These are phyloP conservation scores for Hylodesmum podocarpum DNA, from an alignment of 306 rosid genomes.

Conservation along the genomic window DNA sequence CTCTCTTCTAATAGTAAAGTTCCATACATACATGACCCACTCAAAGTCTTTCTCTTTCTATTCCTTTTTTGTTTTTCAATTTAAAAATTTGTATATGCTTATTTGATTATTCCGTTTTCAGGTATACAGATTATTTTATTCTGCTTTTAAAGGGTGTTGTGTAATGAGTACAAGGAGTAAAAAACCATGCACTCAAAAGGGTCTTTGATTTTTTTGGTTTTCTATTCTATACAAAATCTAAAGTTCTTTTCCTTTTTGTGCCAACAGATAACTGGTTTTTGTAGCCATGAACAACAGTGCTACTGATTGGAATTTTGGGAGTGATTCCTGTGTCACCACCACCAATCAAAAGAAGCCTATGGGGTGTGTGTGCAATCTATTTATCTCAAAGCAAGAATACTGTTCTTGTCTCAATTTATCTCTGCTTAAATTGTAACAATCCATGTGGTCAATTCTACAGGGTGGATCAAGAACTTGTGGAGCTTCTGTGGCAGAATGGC, in stretches of 20 bases:
- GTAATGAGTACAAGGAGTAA: background rate
- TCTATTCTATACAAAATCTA: constrained; percentile 9
- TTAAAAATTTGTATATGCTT: background rate
- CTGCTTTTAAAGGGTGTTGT: background rate
- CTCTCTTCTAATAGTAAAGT: constrained; percentile 34
- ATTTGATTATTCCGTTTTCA: constrained; percentile 27
- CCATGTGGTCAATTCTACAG: constrained; percentile 48
- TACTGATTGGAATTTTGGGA: constrained; percentile 74
- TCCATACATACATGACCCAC: constrained; percentile 27
- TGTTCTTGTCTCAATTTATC: constrained; percentile 25
- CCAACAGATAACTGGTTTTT: constrained; percentile 38
- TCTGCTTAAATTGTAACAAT: constrained; percentile 20
- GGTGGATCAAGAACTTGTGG: constrained; percentile 72
- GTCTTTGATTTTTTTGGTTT: constrained; percentile 3
- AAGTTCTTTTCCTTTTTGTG: constrained; percentile 31
- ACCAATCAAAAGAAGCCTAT: constrained; percentile 58
- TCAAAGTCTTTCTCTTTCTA: background rate
- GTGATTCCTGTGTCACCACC: constrained; percentile 46
- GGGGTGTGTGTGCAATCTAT: constrained; percentile 60
- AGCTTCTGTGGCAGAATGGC: constrained; percentile 87
- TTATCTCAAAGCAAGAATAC: constrained; percentile 19
- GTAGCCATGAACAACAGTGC: constrained; percentile 63
- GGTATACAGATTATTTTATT: constrained; percentile 22
- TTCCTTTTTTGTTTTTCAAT: constrained; percentile 2
- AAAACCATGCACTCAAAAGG: constrained; percentile 15